A percentile compares a stretch with the other conserved stretches of the same genome.
These are phyloP conservation scores for Sporothrix luriei DNA, from an alignment of 2,329 filamentous ascomycete species.

Conservation along the genomic window DNA sequence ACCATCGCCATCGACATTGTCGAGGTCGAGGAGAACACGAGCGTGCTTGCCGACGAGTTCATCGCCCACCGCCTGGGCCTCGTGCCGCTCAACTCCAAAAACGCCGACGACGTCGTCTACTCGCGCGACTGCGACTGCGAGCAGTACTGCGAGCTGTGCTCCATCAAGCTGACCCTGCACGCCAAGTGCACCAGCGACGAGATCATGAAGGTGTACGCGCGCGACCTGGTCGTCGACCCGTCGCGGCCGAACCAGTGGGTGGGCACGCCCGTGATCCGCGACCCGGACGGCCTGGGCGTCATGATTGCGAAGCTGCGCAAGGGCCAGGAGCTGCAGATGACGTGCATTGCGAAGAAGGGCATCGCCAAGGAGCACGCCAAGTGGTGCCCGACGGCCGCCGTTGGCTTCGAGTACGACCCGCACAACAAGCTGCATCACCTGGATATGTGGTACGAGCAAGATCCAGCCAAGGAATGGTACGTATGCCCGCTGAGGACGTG, in stretches of 20 bases:
- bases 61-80: constrained; percentile 89
- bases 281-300: constrained; percentile 77
- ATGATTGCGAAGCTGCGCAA: constrained; percentile 88
- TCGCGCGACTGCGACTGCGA: constrained; percentile 96
- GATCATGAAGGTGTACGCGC: constrained; percentile 91
- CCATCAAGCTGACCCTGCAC: constrained; percentile 79
- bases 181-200: constrained; percentile 83
- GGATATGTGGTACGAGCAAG: constrained; percentile 92
- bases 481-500: constrained; percentile 41
- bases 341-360: constrained; percentile 94
- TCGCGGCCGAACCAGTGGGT: constrained; percentile 72
- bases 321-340: constrained; percentile 86
- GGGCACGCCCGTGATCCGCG: constrained; percentile 79
- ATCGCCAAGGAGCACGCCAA: constrained; percentile 99
- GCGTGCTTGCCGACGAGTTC: constrained; percentile 95
- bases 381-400: constrained; percentile 89
- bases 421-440: constrained; percentile 93
- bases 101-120: constrained; percentile 80
- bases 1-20: constrained; percentile 94
- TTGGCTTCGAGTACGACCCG: constrained; percentile 97
- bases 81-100: constrained; percentile 81
- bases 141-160: constrained; percentile 89
- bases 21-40: constrained; percentile 88
- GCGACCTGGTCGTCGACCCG: constrained; percentile 76
- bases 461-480: constrained; percentile 81